These are phyloP conservation scores for Capsicum chinense DNA, from an alignment of 257 asterid species.

Conservation along the genomic window DNA sequence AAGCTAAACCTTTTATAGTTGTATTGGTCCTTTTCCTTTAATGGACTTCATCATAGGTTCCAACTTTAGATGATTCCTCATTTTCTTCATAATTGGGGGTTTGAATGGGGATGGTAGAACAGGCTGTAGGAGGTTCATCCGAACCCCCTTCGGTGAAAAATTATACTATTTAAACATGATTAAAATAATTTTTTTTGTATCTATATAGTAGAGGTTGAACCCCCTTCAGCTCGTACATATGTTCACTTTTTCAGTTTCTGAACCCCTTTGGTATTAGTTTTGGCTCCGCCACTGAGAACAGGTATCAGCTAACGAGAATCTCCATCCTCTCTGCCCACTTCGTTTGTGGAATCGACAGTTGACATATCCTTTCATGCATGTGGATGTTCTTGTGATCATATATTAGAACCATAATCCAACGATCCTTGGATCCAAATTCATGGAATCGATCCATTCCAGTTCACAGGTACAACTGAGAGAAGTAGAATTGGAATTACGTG, in stretches of 20 bases:
- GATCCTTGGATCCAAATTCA: neutral
- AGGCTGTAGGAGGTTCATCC: too few relatives aligned
- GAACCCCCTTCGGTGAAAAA: too few relatives aligned
- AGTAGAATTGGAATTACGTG: neutral
- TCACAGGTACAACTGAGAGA: constrained; percentile 4
- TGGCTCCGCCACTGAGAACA: neutral
- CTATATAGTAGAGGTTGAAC: too few relatives aligned
- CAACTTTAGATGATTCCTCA: constrained; percentile 21
- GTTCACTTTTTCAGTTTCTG: too few relatives aligned
- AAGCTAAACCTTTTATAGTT: neutral
- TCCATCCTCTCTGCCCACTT: neutral
- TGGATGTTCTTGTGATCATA: neutral
- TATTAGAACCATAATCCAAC: neutral
- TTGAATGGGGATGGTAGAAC: constrained; percentile 5
- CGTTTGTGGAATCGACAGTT: neutral
- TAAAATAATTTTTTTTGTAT: too few relatives aligned
- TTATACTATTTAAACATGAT: too few relatives aligned
- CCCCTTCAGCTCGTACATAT: too few relatives aligned
- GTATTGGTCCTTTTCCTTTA: neutral
- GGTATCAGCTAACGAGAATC: constrained; percentile 12
- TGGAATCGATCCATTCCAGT: neutral
- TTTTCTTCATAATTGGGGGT: neutral
- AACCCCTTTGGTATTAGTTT: too few relatives aligned
- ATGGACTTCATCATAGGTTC: neutral
- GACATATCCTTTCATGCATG: constrained; percentile 2